Evolutionary conservation across 2,329 filamentous ascomycete genomes (phyloP).

Genomic region (Fusarium xylarioides): DNA sequence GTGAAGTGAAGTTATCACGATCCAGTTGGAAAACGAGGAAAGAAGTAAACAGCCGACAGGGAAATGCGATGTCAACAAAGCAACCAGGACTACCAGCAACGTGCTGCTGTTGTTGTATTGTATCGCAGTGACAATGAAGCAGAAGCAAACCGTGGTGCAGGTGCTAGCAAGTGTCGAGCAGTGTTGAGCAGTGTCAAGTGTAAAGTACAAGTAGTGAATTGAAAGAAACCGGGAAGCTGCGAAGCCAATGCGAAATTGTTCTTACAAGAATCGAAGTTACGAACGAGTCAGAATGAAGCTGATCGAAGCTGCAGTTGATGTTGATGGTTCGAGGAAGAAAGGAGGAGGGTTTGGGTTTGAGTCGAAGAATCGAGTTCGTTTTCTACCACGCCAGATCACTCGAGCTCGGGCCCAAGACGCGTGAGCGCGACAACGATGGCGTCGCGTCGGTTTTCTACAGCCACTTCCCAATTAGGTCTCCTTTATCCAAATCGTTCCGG

Average conservation of each 20-base stretch:
- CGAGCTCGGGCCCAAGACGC: slow-evolving; percentile 3
- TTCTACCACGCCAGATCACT: neutral
- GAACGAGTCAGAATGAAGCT: neutral
- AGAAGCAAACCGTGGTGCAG: slow-evolving; percentile 7
- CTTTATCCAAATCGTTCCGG: neutral
- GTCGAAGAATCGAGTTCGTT: slow-evolving; percentile 2
- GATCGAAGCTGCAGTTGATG: slow-evolving; percentile 13
- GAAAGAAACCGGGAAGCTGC: neutral
- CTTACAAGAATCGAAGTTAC: slow-evolving; percentile 18
- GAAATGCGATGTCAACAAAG: slow-evolving; percentile 10
- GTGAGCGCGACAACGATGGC: neutral
- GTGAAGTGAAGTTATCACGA: neutral
- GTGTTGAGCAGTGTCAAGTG: neutral
- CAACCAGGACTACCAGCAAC: neutral
- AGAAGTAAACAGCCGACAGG: neutral
- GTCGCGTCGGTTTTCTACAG: neutral
- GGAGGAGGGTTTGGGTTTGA: neutral
- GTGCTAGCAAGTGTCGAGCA: slow-evolving; percentile 16
- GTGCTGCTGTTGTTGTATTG: neutral
- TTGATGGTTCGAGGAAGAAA: slow-evolving; percentile 4
- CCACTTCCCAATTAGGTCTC: neutral
- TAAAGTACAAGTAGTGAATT: slow-evolving; percentile 7
- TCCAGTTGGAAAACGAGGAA: neutral
- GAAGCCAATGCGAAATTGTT: neutral
- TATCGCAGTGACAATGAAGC: slow-evolving; percentile 3